Evolutionary conservation across 257 asterid species (phyloP), one percentile per base, ranked within the genome.

Genomic region (Striga asiatica): DNA sequence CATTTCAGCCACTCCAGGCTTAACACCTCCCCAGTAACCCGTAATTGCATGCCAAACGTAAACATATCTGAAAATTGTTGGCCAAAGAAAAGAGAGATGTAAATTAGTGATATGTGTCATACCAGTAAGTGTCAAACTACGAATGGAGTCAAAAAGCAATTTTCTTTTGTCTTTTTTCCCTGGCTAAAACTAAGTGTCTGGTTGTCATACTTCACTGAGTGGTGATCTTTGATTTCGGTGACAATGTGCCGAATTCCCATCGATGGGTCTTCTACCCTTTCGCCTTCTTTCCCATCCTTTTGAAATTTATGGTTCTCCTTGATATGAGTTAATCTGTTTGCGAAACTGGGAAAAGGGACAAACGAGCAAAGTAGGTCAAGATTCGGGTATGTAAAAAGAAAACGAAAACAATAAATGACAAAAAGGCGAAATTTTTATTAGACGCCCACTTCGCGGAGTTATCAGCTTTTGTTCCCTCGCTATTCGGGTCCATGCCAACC

Each of bases 1-100:
- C 89, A 74, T 71, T 49, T 31, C 88, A 3, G 79, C 34, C 21
- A 62, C 68, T 16, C 86, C 88, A 1, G 97, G 93, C 38, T 59
- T 63, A 18, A 89, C 93, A 17, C 97, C 94, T 0, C 97, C 97
- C 96, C 96, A 85, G 42, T 89, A 89, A 2, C 97, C 97, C 2
- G 94, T 58, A 27, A 89, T 53, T 0, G 96, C 97, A 21, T 89
- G 97, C 97, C 97, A 89, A 19, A 83, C 74, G 4, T 81, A 89
- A 34, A 79, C 96, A 60, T 80, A 84, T 71, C 94, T 81, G 34
- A 27, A 59, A n/a, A n/a, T n/a, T n/a, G n/a, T 9, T 18, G 54
- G 9, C 6, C 1, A 48, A 16, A 7, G 23, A 18, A 45, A 11
- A 32, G 8, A 54, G 8, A 13, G n/a, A 6, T 28, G 16, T 61